phyloP scores from a whole-genome alignment of 352 stramenopile species.

The Blastocystis hominis region DNA sequence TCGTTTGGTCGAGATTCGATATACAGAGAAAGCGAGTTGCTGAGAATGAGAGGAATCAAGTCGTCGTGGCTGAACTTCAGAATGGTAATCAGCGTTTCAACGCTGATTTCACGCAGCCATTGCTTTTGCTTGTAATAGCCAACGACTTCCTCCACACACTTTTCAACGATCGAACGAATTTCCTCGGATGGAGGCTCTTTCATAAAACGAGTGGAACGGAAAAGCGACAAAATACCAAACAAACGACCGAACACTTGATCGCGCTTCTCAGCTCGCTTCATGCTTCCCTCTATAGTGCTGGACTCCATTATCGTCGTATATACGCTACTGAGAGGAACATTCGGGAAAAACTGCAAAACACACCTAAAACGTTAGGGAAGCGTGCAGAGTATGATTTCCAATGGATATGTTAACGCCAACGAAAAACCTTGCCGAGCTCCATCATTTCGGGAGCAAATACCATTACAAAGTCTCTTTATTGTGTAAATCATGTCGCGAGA shows the following conservation, averaged over 20 bases:
- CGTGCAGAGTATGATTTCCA: too few species aligned
- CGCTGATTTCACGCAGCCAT: not conserved
- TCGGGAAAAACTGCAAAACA: slow-evolving; percentile 20
- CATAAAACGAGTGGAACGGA: slow-evolving; percentile 20
- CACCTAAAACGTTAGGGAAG: not conserved
- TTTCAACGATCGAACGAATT: not conserved
- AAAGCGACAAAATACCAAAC: slow-evolving; percentile 27
- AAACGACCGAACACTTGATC: slow-evolving; percentile 17
- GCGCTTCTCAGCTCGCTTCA: slow-evolving; percentile 29
- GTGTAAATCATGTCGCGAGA: slow-evolving; percentile 54
- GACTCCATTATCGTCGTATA: not conserved
- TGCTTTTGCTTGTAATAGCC: not conserved
- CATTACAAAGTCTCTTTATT: slow-evolving; percentile 13
- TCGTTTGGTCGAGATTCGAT: not conserved
- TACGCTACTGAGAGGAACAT: not conserved
- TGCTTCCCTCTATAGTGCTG: not conserved
- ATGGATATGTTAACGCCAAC: slow-evolving; percentile 34
- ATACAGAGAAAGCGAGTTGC: not conserved
- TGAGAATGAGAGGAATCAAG: not conserved
- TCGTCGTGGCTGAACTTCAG: not conserved
- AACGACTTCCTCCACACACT: not conserved
- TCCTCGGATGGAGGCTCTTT: not conserved
- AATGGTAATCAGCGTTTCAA: not conserved
- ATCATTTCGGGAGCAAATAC: slow-evolving; percentile 17
- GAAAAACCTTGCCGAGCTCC: slow-evolving; percentile 45